Conservation (phyloP, 257 asterid species). For the Linderniella brevidens region DNA sequence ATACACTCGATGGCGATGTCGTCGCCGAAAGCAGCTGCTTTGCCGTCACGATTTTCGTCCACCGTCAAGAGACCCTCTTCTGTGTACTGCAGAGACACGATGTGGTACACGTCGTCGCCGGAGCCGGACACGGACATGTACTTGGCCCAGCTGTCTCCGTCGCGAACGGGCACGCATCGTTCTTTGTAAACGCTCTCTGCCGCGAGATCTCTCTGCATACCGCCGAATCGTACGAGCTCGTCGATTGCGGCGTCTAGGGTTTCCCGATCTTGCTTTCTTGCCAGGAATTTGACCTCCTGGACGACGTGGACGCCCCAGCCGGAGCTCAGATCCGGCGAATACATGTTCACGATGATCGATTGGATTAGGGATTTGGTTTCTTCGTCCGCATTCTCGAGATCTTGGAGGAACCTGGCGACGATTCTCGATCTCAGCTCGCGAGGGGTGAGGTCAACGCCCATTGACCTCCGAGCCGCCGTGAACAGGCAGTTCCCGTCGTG, state of each 20-base stretch:
- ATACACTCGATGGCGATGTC: slow-evolving; percentile 96
- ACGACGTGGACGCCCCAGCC: slow-evolving; percentile 96
- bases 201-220: slow-evolving; percentile 81
- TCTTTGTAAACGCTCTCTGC: slow-evolving; percentile 90
- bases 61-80: slow-evolving; percentile 82
- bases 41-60: slow-evolving; percentile 77
- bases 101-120: slow-evolving; percentile 72
- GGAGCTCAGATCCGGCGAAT: slow-evolving; percentile 73
- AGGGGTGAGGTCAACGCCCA: slow-evolving; percentile 34
- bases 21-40: slow-evolving; percentile 90
- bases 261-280: slow-evolving; percentile 51
- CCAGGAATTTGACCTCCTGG: slow-evolving; percentile 78
- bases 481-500: slow-evolving; percentile 81
- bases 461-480: slow-evolving; percentile 62
- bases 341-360: slow-evolving; percentile 61
- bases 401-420: slow-evolving; percentile 58
- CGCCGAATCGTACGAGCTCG: slow-evolving; percentile 55
- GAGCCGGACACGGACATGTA: slow-evolving; percentile 86
- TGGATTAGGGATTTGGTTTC: slow-evolving; percentile 34
- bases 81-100: slow-evolving; percentile 74
- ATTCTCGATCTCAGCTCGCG: slow-evolving; percentile 58
- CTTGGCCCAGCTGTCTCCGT: slow-evolving; percentile 90
- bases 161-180: slow-evolving; percentile 68
- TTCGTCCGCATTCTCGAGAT: slow-evolving; percentile 50
- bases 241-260: slow-evolving; percentile 51